phyloP scores from a whole-genome alignment of 805 yeast genomes.

The Saccharomyces paradoxus region DNA sequence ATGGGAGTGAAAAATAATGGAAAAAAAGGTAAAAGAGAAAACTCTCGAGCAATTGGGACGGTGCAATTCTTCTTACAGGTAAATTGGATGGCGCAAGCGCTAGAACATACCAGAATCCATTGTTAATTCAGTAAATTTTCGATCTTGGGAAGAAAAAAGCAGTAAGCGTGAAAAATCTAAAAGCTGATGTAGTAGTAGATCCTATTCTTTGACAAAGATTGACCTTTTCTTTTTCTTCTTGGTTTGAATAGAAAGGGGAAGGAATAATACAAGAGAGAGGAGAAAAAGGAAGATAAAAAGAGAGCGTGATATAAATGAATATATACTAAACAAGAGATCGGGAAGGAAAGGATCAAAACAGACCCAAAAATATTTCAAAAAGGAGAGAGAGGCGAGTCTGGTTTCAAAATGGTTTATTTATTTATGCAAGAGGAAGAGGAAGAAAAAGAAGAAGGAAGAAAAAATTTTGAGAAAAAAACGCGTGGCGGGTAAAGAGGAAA shows the following conservation, averaged over 20 bases:
- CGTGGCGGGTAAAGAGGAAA: not conserved
- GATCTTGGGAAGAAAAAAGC: not conserved
- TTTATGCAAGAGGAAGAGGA: not conserved
- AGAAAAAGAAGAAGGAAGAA: not conserved
- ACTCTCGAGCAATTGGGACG: not conserved
- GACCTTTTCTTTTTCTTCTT: not conserved
- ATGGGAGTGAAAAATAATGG: not conserved
- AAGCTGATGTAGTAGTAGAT: not conserved
- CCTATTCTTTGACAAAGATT: not conserved
- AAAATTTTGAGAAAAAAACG: not conserved
- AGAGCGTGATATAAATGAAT: not conserved
- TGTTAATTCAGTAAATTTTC: constrained; percentile 6
- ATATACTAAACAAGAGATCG: not conserved
- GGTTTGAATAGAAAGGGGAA: not conserved
- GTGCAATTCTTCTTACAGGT: not conserved
- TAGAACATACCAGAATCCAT: constrained; percentile 33
- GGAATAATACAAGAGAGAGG: not conserved
- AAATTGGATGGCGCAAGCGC: not conserved
- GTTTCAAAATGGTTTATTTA: not conserved
- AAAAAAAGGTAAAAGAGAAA: not conserved
- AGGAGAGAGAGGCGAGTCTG: not conserved
- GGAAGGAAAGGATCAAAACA: not conserved
- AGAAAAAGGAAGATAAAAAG: not conserved
- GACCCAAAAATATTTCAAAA: not conserved
- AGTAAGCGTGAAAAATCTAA: not conserved